Evolutionary conservation across 768 basidiomycete genomes (phyloP).

Genomic region (Serpula lacrymans): DNA sequence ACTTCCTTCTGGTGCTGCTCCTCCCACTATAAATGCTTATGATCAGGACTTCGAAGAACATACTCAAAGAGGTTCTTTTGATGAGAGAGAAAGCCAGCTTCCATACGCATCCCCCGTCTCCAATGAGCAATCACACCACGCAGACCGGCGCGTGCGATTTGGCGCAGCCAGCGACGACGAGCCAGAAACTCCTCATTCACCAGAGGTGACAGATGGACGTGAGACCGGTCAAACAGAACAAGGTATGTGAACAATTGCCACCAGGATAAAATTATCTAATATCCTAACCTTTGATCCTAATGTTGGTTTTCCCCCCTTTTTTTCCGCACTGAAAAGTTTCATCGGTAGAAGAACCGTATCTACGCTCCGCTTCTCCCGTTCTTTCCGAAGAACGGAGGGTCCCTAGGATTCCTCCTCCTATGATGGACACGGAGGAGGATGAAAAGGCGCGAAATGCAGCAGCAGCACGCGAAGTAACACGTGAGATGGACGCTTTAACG

Average conservation of each 20-base stretch:
- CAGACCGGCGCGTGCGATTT: slow-evolving; percentile 41
- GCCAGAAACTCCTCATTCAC: slow-evolving; percentile 21
- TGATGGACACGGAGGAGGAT: slow-evolving; percentile 38
- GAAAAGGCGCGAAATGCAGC: slow-evolving; percentile 60
- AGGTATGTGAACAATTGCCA: too few species aligned
- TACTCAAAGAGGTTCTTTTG: not conserved
- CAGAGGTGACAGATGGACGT: not conserved
- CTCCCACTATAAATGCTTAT: slow-evolving; percentile 33
- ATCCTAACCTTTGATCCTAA: not conserved
- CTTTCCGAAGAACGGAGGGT: slow-evolving; percentile 10
- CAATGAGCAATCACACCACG: slow-evolving; percentile 4
- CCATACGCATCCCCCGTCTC: slow-evolving; percentile 5
- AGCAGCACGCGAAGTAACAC: slow-evolving; percentile 63
- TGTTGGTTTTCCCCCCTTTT: not conserved
- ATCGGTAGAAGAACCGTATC: not conserved
- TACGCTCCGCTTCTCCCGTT: not conserved
- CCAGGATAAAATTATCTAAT: too few species aligned
- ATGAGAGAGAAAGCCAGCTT: slow-evolving; percentile 2
- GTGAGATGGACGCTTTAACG: slow-evolving; percentile 59
- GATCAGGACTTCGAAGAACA: slow-evolving; percentile 28
- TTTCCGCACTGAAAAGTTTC: not conserved
- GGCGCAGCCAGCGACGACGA: slow-evolving; percentile 39
- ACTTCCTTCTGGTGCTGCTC: slow-evolving; percentile 43
- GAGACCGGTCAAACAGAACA: too few species aligned
- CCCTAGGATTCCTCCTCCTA: slow-evolving; percentile 37